These are phyloP conservation scores for Colletotrichum sp. DNA, from an alignment of 2,329 filamentous ascomycete genomes.

Conservation along the genomic window DNA sequence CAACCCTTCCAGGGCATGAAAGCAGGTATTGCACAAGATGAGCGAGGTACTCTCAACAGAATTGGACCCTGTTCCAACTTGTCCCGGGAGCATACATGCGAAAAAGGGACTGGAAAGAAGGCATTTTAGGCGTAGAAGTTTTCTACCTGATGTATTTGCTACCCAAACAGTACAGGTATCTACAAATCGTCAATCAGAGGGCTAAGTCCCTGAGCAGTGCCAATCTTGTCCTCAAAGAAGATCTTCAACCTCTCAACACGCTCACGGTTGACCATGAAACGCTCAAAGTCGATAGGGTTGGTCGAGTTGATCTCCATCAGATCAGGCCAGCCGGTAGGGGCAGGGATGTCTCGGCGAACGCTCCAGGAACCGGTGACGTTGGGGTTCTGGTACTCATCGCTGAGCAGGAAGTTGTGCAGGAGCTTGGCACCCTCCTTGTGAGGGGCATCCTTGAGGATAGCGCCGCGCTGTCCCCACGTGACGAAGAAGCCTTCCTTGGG, in stretches of 20 bases:
- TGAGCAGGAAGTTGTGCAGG: constrained; percentile 51
- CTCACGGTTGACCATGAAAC: constrained; percentile 45
- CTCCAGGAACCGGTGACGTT: constrained; percentile 29
- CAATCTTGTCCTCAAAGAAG: constrained; percentile 46
- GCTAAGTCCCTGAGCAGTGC: constrained; percentile 44
- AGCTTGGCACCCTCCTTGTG: constrained; percentile 56
- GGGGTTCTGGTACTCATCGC: constrained; percentile 39
- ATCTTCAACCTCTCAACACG: constrained; percentile 44
- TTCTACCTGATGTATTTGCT: background rate
- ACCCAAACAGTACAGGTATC: background rate
- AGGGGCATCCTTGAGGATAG: constrained; percentile 51
- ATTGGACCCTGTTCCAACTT: background rate
- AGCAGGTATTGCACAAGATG: background rate
- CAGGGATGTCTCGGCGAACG: constrained; percentile 35
- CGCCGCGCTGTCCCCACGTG: constrained; percentile 52
- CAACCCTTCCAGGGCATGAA: background rate
- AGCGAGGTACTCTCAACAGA: background rate
- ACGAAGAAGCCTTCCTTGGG: constrained; percentile 45
- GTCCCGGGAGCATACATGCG: background rate
- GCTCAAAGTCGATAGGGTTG: constrained; percentile 39
- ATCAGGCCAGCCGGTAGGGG: constrained; percentile 31
- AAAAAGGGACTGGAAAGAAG: background rate
- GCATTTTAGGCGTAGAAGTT: background rate
- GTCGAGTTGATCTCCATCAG: constrained; percentile 33
- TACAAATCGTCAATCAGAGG: constrained; percentile 33